Evolutionary conservation across 371 early-diverging fungal genomes (phyloP), one percentile per base, ranked within the genome.

Genomic region (Gilbertella persicaria): DNA sequence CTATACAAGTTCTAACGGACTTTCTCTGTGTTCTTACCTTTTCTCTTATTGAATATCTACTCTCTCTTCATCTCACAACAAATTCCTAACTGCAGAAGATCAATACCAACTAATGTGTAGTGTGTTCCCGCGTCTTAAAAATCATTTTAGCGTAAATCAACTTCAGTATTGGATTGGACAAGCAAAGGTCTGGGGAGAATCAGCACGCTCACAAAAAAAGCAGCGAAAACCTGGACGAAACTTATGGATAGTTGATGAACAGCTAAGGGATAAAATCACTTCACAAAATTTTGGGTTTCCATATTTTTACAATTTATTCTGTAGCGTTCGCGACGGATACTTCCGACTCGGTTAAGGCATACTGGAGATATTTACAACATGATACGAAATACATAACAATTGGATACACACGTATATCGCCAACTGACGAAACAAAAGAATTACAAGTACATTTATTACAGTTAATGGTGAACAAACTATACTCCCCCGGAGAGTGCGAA

Each of bases 381-480:
- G 54, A 53, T 49, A 45, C 46, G 50, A 46, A 58, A 50, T 54
- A 45, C 50, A 58, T 58, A 58, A 59, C 59, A 41, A 54, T 64
- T 44, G 59, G 65, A 41, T 64, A 64, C 23, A 50, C 52, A 29
- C 35, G 56, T 24, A 64, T 59, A 50, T 55, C 49, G 14, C 55
- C 59, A 47, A 55, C 55, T 46, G 39, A 50, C 39, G 60, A 64
- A 55, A 64, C 56, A 52, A 45, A 56, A 51, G 53, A 51, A 47
- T 55, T 56, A 39, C 51, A 53, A 45, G 52, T 58, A 47, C 55
- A 49, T 38, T 50, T 60, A 45, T 50, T 60, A 43, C 65, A 65
- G 43, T 50, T 65, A 48, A 57, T 65, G 65, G 57, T 62, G 35
- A 52, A 51, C 49, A 60, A 60, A 50, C 30, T 64, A 49, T 55